Base-by-base conservation (phyloP, 306 rosid genomes). In the Astragalus glycyphyllos region DNA sequence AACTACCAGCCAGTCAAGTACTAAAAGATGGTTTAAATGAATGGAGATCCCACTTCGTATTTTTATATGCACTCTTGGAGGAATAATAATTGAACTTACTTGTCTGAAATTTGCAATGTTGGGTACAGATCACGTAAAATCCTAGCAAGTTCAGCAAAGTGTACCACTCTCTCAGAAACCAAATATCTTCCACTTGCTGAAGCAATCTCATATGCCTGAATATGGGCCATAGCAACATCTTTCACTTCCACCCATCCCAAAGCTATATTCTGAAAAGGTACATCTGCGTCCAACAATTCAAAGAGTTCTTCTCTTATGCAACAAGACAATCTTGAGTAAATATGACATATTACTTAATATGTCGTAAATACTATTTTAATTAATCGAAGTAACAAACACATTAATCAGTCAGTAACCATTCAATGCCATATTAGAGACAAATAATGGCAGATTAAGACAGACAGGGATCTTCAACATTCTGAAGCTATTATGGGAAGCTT, bases 141-240 rank as follows among this genome's bases (percentile, higher is more conserved):
- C 80, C 72, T 65, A 65, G 85, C 82, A 45, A 84, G 26, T 62
- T 84, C 93, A 1, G 93, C 81, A 70, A 5, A 46, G 81, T 88
- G 97, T 45, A 41, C 11, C 63, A 90, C 93, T 50, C 63, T 82
- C 77, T 81, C 91, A 34, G 56, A 77, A 83, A 88, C 29, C 60
- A 84, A 85, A 66, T 86, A 85, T 76, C 98, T 81, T 74, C 98
- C 96, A 55, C 57, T 79, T 5, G 98, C 96, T n/a, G 96, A 86
- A 82, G 93, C 82, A 60, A 76, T 84, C 85, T 92, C 97, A 85
- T 66, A 92, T 10, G 97, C 97, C 54, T 51, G 80, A 75, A 90
- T 77, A 72, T 92, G 98, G 6, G 98, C 96, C 1, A 79, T 63
- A 29, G 92, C 93, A 59, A 88, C 98, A 77, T 92, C 96, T 78